These are phyloP conservation scores for Vitis labrusca DNA, from an alignment of 164 flowering plant genomes.

Conservation along the genomic window DNA sequence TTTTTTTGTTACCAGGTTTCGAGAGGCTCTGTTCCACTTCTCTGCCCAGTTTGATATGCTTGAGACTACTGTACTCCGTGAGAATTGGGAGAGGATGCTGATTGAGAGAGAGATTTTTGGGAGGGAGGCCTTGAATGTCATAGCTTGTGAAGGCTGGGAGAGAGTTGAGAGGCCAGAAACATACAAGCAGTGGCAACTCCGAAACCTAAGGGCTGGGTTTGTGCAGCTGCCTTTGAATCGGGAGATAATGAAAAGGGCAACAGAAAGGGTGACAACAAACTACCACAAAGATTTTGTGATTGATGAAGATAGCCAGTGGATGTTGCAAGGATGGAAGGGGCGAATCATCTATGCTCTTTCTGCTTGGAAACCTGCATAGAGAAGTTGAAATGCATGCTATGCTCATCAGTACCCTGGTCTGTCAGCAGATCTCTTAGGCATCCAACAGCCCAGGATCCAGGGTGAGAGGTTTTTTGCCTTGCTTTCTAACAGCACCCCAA, in stretches of 20 bases:
- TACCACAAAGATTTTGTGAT: constrained; percentile 76
- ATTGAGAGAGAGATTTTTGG: constrained; percentile 67
- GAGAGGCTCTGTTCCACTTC: constrained; percentile 78
- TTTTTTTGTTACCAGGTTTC: constrained; percentile 76
- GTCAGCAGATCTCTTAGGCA: not conserved
- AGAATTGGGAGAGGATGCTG: constrained; percentile 53
- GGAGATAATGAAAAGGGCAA: constrained; percentile 40
- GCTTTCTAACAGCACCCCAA: no score
- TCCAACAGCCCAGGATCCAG: not conserved
- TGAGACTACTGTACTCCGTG: constrained; percentile 68
- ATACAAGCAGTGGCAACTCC: constrained; percentile 80
- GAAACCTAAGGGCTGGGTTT: constrained; percentile 66
- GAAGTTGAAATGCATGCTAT: not conserved
- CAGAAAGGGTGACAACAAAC: constrained; percentile 28
- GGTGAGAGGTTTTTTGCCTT: not conserved
- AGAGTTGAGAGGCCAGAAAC: constrained; percentile 91
- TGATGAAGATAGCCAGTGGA: constrained; percentile 70
- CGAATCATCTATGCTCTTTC: constrained; percentile 62
- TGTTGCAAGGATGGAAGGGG: constrained; percentile 89
- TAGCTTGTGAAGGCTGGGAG: constrained; percentile 85
- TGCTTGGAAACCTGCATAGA: constrained; percentile 54
- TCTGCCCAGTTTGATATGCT: constrained; percentile 83
- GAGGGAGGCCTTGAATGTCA: constrained; percentile 65
- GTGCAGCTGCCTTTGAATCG: constrained; percentile 55
- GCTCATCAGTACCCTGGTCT: not conserved